A percentile compares a stretch with the other conserved stretches of the same genome.
Evolutionary conservation across 169 alveolate genomes (phyloP).

Genomic region (Eimeria necatrix): DNA sequence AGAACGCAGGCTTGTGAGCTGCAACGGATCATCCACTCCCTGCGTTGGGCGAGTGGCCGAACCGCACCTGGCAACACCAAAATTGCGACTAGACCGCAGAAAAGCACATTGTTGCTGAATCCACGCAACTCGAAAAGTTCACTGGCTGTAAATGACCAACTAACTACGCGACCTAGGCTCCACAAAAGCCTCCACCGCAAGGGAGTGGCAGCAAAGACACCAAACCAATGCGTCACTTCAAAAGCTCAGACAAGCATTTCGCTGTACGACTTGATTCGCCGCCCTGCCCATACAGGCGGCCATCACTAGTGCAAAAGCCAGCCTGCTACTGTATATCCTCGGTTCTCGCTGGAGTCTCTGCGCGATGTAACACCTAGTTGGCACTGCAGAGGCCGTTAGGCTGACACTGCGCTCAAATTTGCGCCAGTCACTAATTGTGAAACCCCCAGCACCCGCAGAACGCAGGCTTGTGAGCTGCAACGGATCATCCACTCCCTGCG

Average conservation of each 20-base stretch:
- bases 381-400: constrained; percentile 23
- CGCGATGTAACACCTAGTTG: constrained; percentile 54
- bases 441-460: constrained; percentile 13
- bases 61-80: constrained; percentile 11
- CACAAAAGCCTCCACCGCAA: neutral
- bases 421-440: constrained; percentile 15
- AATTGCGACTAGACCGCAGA: no score
- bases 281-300: no score
- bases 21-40: neutral
- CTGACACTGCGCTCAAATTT: constrained; percentile 46
- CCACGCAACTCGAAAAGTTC: neutral
- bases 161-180: neutral
- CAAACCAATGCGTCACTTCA: no score
- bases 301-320: no score
- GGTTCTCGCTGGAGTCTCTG: neutral
- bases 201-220: no score
- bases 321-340: no score
- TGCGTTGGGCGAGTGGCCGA: neutral
- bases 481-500: neutral
- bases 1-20: constrained; percentile 33
- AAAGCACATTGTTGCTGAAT: no score
- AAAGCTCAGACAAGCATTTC: no score
- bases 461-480: constrained; percentile 18
- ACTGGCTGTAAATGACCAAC: neutral
- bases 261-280: no score